Base-by-base conservation (phyloP, 140 eudicot species). In the Oenanthe javanica region DNA sequence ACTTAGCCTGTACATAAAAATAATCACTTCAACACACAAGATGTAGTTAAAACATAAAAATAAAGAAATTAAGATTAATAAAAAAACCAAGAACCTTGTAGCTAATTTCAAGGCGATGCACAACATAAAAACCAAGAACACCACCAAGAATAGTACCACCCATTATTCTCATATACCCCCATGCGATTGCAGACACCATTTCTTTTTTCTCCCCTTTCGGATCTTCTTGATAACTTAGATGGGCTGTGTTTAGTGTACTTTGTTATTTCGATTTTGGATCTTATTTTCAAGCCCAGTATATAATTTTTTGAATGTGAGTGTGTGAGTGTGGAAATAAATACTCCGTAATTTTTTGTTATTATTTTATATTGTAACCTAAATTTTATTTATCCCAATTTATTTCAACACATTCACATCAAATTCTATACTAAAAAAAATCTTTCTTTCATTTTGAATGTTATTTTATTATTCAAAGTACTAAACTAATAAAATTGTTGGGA, bases 151-250 rank as follows among this genome's bases (percentile, higher is more conserved):
- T 82, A 4, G 98, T 94, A 0, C 98, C 98, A 2, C 90, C 71
- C 52, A 94, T 94, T 82, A 94, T 94, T 82, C 98, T 78, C 45
- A 84, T 38, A 84, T 90, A 92, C 47, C 94, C 98, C 98, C 97
- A 94, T 85, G 85, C 86, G 73, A 86, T 74, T 40, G 96, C 81
- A 50, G 81, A 82, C 43, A 66, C 72, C 72, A 66, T 66, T n/a
- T n/a, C n/a, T n/a, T n/a, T n/a, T n/a, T n/a, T n/a, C n/a, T n/a
- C n/a, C n/a, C n/a, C n/a, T n/a, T n/a, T 50, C 14, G 31, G 31
- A n/a, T 59, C 31, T 59, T 59, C 27, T 18, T 5, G 11, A 0
- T 6, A 1, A 4, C 6, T 19, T 10, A 12, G 12, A 12, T 50
- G 61, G 61, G n/a, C 61, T 54, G 15, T 15, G n/a, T 13, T 52